A percentile compares a stretch with the other conserved stretches of the same genome.
Evolutionary conservation across 169 alveolate species (phyloP).

Genomic region (Plasmodium ovale): DNA sequence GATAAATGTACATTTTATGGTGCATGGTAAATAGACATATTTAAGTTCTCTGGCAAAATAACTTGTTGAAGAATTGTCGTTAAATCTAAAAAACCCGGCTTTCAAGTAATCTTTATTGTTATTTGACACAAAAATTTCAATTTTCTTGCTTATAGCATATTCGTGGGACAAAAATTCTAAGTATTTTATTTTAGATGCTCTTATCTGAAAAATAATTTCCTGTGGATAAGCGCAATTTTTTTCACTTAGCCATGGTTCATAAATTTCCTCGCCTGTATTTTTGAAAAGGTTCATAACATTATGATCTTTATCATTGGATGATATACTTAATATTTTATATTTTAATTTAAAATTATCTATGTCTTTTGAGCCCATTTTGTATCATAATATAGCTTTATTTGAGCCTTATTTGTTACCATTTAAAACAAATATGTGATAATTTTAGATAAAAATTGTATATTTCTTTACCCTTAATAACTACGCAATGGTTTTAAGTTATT

Average conservation of each 20-base stretch:
- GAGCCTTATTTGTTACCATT: constrained; percentile 15
- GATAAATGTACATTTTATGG: constrained; percentile 73
- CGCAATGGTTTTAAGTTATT: constrained; percentile 34
- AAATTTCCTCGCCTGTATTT: constrained; percentile 40
- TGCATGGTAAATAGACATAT: constrained; percentile 74
- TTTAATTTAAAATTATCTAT: constrained; percentile 62
- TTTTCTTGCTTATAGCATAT: constrained; percentile 64
- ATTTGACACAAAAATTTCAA: constrained; percentile 72
- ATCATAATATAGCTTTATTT: not conserved
- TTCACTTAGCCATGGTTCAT: constrained; percentile 74
- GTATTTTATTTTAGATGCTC: constrained; percentile 63
- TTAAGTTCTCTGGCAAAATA: constrained; percentile 77
- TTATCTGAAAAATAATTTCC: constrained; percentile 67
- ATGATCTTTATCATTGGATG: constrained; percentile 74
- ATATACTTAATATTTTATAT: constrained; percentile 60
- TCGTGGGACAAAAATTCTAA: constrained; percentile 75
- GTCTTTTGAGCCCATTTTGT: constrained; percentile 68
- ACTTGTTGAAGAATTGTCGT: constrained; percentile 68
- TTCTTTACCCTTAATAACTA: not conserved
- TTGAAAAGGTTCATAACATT: constrained; percentile 48
- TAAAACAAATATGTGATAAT: constrained; percentile 7
- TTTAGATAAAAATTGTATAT: not conserved
- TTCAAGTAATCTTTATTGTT: constrained; percentile 61
- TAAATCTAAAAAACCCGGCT: constrained; percentile 75
- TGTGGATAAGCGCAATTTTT: constrained; percentile 65